Conservation (phyloP, 2,329 filamentous ascomycete species). For the Colletotrichum tabaci region DNA sequence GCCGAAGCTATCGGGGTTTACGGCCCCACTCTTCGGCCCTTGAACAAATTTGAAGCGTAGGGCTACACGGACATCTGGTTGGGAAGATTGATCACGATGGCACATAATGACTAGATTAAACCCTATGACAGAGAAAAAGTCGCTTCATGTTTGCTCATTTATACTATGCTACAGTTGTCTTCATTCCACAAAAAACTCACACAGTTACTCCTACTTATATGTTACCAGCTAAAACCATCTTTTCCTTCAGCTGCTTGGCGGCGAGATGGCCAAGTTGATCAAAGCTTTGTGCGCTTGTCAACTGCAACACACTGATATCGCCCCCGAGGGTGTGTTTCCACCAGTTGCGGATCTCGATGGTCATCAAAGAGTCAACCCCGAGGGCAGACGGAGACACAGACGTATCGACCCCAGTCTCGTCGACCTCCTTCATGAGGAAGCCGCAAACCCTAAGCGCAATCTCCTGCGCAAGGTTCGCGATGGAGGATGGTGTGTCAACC, state of each 20-base stretch:
- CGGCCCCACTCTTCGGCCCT: too few species aligned
- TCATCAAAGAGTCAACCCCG: constrained; percentile 38
- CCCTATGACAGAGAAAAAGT: too few species aligned
- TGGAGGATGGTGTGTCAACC: not conserved
- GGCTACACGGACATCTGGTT: too few species aligned
- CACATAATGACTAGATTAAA: too few species aligned
- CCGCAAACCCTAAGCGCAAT: constrained; percentile 12
- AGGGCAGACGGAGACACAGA: constrained; percentile 21
- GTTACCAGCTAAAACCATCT: not conserved
- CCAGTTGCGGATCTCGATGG: constrained; percentile 42
- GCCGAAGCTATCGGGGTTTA: too few species aligned
- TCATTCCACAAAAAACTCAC: too few species aligned
- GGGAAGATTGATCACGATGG: too few species aligned
- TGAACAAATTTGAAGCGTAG: not conserved
- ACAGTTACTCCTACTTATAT: too few species aligned
- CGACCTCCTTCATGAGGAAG: constrained; percentile 18
- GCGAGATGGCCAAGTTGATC: constrained; percentile 28
- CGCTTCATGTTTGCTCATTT: too few species aligned
- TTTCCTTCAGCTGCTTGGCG: constrained; percentile 1
- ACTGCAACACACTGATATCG: constrained; percentile 20
- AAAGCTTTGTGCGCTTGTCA: constrained; percentile 30
- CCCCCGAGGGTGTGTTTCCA: constrained; percentile 21
- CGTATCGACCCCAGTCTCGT: constrained; percentile 20
- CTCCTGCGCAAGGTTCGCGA: not conserved
- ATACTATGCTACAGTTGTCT: too few species aligned